These are phyloP conservation scores for Boletus rubescentipes DNA, from an alignment of 768 basidiomycete genomes.

Conservation along the genomic window DNA sequence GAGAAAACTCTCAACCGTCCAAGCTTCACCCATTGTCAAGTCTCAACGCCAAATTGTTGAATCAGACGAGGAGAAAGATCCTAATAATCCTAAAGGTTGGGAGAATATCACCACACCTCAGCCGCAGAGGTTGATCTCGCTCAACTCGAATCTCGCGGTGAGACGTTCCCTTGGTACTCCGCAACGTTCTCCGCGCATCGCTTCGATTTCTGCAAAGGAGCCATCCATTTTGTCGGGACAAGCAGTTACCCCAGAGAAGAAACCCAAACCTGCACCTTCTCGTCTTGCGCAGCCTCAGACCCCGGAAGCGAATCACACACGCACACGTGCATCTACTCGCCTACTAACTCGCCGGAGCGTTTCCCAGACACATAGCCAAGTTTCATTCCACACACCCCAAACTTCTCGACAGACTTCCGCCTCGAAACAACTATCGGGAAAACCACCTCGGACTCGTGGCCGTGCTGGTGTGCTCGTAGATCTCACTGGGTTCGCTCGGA, in stretches of 20 bases:
- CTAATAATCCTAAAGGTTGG: background rate
- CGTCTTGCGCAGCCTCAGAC: slow-evolving; percentile 1
- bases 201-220: background rate
- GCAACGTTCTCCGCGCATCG: slow-evolving; percentile 17
- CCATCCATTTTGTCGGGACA: slow-evolving; percentile 1
- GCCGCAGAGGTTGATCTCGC: slow-evolving; percentile 18
- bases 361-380: slow-evolving; percentile 11
- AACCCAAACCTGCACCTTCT: background rate
- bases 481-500: slow-evolving; percentile 37
- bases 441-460: slow-evolving; percentile 25
- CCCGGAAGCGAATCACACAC: slow-evolving; percentile 14
- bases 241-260: slow-evolving; percentile 5
- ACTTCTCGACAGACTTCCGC: slow-evolving; percentile 5
- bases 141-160: slow-evolving; percentile 24
- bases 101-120: background rate
- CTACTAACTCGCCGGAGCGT: background rate
- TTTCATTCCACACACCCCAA: slow-evolving; percentile 16
- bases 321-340: background rate
- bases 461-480: slow-evolving; percentile 39
- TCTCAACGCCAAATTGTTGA: slow-evolving; percentile 11
- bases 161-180: slow-evolving; percentile 24
- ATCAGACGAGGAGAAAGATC: background rate
- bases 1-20: slow-evolving; percentile 31
- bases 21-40: slow-evolving; percentile 28
- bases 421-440: slow-evolving; percentile 29